Evolutionary conservation across 1,284 basidiomycete genomes (phyloP).

Genomic region (Kwoniella shivajii): DNA sequence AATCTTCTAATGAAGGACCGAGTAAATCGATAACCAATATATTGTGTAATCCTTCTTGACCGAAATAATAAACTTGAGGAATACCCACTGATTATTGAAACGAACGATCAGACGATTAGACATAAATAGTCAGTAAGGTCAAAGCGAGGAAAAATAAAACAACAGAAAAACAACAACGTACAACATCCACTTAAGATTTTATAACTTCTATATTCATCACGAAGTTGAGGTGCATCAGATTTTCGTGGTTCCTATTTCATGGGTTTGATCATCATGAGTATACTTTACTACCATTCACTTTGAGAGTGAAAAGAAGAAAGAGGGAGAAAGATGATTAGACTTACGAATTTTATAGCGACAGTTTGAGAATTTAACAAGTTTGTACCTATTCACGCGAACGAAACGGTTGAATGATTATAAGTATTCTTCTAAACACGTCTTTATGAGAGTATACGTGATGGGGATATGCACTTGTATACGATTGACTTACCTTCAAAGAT

Average conservation of each 20-base stretch:
- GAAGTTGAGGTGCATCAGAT: conserved; percentile 91
- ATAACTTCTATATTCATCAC: conserved; percentile 96
- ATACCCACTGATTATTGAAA: conserved; percentile 66
- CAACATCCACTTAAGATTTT: conserved; percentile 90
- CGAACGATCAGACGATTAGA: background rate
- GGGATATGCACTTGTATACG: background rate
- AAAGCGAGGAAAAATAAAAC: conserved; percentile 2
- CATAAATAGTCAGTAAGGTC: conserved; percentile 2
- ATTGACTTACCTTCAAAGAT: conserved; percentile 80
- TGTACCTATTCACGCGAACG: conserved; percentile 66
- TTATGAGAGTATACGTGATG: background rate
- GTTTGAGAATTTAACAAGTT: conserved; percentile 94
- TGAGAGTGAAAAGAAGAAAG: conserved; percentile 1
- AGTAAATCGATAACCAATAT: conserved; percentile 95
- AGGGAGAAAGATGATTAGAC: too few relatives aligned
- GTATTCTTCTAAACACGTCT: background rate
- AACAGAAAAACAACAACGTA: conserved; percentile 58
- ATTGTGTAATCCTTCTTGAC: conserved; percentile 96
- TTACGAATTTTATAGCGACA: conserved; percentile 96
- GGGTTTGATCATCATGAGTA: too few relatives aligned
- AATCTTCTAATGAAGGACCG: conserved; percentile 87
- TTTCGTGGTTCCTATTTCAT: conserved; percentile 93
- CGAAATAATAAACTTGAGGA: conserved; percentile 96
- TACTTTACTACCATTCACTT: too few relatives aligned
- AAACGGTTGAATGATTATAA: conserved; percentile 1